Base-by-base conservation (phyloP, 306 rosid genomes). In the Cyclanthera cordifolia region DNA sequence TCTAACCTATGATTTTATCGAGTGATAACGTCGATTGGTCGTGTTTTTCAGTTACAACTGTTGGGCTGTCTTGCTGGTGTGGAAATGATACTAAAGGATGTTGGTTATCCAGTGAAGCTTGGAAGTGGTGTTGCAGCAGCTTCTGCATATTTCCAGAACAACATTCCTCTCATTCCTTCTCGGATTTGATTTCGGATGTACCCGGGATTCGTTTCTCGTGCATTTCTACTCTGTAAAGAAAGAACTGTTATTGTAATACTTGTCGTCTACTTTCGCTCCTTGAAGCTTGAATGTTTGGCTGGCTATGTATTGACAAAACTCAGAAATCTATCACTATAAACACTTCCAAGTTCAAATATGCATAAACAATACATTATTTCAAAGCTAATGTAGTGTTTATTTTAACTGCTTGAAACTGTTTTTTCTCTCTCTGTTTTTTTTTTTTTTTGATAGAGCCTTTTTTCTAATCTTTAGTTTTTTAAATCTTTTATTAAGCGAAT, bases 51-150 rank as follows among this genome's bases (percentile, higher is more conserved):
- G 99, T 79, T 90, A 83, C 99, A 94, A 94, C 79, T 94, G 71
- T 71, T 94, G 90, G 99, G 96, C 4, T 85, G 91, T 85, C 95
- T 94, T 79, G 95, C 96, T 86, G 99, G 99, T 73, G 99, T 94
- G 79, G 99, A 94, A 87, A 90, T 94, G 97, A 78, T 94, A 39
- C 97, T 94, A 10, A 88, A 77, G 78, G 99, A 94, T 65, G 97
- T 90, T 61, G 97, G 99, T 0, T 94, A 90, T 78, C 97, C 99
- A 28, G 87, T 94, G 11, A 88, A 85, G 91, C 87, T 88, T 13
- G 99, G 99, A 67, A 94, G 96, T 59, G 99, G 99, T 71, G 91
- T 94, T 73, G 97, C 78, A 72, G 99, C 99, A 74, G 99, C 99
- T 65, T 58, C 84, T 81, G 88, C 95, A 27, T 90, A 79, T 76